phyloP scores from a whole-genome alignment of 768 basidiomycete species.

The Mycena galopus region DNA sequence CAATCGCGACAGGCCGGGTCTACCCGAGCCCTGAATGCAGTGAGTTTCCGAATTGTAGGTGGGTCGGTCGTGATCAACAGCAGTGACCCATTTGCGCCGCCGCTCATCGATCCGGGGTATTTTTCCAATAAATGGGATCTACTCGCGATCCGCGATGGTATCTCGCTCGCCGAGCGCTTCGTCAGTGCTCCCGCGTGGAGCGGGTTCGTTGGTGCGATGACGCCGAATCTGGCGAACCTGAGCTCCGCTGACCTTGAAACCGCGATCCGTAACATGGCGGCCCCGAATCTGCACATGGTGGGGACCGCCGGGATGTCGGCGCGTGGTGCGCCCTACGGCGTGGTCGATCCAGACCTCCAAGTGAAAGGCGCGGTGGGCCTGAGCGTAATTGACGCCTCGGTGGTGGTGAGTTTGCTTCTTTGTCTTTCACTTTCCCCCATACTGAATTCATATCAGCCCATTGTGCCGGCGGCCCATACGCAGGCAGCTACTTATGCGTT shows the following conservation, averaged over 20 bases:
- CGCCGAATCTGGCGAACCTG: not conserved
- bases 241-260: not conserved
- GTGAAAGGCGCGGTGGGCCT: slow-evolving; percentile 17
- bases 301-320: not conserved
- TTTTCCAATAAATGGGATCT: not conserved
- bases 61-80: slow-evolving; percentile 3
- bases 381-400: slow-evolving; percentile 17
- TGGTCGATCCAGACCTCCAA: slow-evolving; percentile 18
- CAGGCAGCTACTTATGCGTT: slow-evolving; percentile 12
- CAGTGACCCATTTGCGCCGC: not conserved
- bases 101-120: not conserved
- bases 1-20: too few species aligned
- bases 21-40: too few species aligned
- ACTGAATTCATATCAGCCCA: slow-evolving; percentile 2
- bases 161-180: not conserved
- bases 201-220: not conserved
- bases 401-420: slow-evolving; percentile 5
- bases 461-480: slow-evolving; percentile 11
- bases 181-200: not conserved
- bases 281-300: not conserved
- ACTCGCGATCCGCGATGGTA: not conserved
- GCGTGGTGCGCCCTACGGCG: slow-evolving; percentile 1
- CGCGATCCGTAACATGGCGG: not conserved
- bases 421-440: not conserved
- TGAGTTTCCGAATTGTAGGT: slow-evolving; percentile 1